A percentile compares a stretch with the other conserved stretches of the same genome.
Evolutionary conservation across 306 rosid species (phyloP).

Genomic region (Malus sylvestris): DNA sequence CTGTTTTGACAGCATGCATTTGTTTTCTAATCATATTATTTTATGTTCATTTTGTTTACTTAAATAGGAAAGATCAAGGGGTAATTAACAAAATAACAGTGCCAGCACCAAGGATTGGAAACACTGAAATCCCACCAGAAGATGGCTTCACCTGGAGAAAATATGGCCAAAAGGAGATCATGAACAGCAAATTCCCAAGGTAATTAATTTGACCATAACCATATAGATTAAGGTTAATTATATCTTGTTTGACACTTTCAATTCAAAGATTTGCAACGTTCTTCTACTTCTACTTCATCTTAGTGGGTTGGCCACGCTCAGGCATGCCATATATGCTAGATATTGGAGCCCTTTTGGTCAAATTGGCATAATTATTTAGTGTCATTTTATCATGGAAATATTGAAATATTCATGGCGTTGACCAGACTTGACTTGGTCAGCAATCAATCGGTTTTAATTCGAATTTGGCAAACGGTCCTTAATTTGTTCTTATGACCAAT

Average conservation of each 20-base stretch:
- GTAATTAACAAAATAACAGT: constrained; percentile 28
- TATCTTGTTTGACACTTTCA: not conserved
- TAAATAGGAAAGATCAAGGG: constrained; percentile 31
- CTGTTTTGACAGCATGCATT: not conserved
- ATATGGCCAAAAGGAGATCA: constrained; percentile 81
- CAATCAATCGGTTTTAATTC: not conserved
- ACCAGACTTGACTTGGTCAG: constrained; percentile 11
- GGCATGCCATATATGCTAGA: not conserved
- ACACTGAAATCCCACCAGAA: constrained; percentile 63
- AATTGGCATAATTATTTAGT: not conserved
- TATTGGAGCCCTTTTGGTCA: not conserved
- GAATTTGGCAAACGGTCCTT: not conserved
- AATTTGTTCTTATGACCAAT: not conserved
- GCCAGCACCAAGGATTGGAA: constrained; percentile 57
- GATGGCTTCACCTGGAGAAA: constrained; percentile 76
- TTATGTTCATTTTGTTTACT: not conserved
- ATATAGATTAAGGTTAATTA: not conserved
- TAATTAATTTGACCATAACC: not conserved
- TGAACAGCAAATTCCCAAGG: constrained; percentile 61
- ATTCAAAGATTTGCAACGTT: not conserved
- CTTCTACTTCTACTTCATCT: not conserved
- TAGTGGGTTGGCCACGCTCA: not conserved
- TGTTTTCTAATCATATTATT: not conserved
- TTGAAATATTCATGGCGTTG: not conserved
- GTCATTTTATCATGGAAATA: not conserved